Evolutionary conservation across 371 early-diverging fungal genomes (phyloP), one percentile per base, ranked within the genome.

Genomic region (Parasitella parasitica): DNA sequence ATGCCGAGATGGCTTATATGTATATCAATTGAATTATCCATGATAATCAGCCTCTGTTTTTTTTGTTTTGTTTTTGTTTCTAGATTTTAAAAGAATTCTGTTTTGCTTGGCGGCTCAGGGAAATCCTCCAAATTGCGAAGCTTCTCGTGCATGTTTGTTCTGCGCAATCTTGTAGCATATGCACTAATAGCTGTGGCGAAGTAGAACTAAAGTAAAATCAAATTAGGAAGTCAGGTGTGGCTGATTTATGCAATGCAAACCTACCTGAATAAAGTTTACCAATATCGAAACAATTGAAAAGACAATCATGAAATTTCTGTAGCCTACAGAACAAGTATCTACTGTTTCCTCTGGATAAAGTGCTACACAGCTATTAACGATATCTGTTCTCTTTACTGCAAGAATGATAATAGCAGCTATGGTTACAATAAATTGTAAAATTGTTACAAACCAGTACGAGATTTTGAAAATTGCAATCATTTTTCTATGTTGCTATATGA

Each of bases 101-200:
- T 49, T 36, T 69, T 69, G 34, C 36, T 58, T 7, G 66, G 62
- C 22, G 61, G 64, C 55, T 69, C 70, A 56, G 72, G 72, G 43
- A 68, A 72, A 39, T 72, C 72, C 22, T 72, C 72, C 43, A 68
- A 52, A 46, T 68, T 63, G 38, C 72, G 53, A 41, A 72, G 69
- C 26, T 68, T 68, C 49, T 65, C 66, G 48, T 72, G 72, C 54
- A 68, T 61, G 16, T 68, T 72, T 8, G 62, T 65, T 54, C 69
- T 61, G 32, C 68, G 69, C 54, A 72, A 57, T 32, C 72, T 65
- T 22, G 69, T 61, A 24, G 72, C 65, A 43, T 72, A 72, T 26
- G 69, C 41, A 24, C 72, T 72, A 26, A 72, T 65, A 13, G 57
- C 70, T 43, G 70, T 54, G 50, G 65, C 70, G 34, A 69, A 69